These are phyloP conservation scores for Hagleromyces aurorensis DNA, from an alignment of 805 yeast species.

Conservation along the genomic window DNA sequence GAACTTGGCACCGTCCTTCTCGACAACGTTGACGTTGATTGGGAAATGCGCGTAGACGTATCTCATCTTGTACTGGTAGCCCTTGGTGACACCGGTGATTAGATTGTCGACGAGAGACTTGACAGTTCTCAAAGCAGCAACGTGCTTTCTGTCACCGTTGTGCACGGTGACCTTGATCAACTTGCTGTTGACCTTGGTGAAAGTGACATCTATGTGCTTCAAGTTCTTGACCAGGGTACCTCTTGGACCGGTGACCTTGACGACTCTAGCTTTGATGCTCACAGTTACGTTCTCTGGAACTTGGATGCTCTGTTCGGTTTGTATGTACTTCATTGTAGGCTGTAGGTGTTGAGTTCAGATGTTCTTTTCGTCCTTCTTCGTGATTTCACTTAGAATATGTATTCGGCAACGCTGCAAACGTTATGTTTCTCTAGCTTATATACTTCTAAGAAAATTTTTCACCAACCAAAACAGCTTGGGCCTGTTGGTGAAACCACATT, in stretches of 20 bases:
- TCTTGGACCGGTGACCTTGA: constrained; percentile 96
- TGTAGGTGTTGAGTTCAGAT: too few relatives aligned
- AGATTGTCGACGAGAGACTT: constrained; percentile 90
- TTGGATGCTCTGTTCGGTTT: constrained; percentile 74
- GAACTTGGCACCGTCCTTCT: constrained; percentile 60
- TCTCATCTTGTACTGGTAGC: constrained; percentile 99
- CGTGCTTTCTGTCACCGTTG: constrained; percentile 99
- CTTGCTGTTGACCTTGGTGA: constrained; percentile 63
- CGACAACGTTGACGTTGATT: constrained; percentile 90
- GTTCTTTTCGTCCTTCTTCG: too few relatives aligned
- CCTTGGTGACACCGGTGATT: constrained; percentile 98
- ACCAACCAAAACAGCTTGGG: too few relatives aligned
- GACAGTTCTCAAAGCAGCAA: constrained; percentile 98
- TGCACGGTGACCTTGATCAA: constrained; percentile 85
- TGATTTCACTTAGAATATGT: too few relatives aligned
- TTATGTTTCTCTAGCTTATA: too few relatives aligned
- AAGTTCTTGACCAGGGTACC: constrained; percentile 87
- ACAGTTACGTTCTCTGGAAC: constrained; percentile 92
- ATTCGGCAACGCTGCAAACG: too few relatives aligned
- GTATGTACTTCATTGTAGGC: constrained; percentile 65
- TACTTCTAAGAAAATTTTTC: neutral
- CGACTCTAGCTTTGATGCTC: constrained; percentile 80
- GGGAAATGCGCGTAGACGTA: constrained; percentile 99
- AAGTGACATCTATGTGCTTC: constrained; percentile 91
- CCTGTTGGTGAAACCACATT: too few relatives aligned